phyloP scores from a whole-genome alignment of 1,284 basidiomycete genomes.

The Pisolithus thermaeus region DNA sequence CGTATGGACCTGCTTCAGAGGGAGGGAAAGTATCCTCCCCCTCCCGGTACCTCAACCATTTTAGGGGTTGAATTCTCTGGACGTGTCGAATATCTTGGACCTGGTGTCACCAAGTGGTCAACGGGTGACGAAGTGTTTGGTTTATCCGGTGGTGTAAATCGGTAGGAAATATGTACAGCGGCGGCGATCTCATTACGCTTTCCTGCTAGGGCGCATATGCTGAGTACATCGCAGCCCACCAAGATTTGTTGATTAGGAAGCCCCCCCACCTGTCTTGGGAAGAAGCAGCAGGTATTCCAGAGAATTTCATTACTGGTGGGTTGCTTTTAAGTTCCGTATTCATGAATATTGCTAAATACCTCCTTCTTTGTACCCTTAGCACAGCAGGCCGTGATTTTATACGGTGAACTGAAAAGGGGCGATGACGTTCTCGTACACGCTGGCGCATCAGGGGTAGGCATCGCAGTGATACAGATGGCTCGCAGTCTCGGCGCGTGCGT shows the following conservation, averaged over 20 bases:
- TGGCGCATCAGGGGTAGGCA: conserved; percentile 85
- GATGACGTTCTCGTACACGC: conserved; percentile 86
- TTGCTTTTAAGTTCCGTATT: not conserved
- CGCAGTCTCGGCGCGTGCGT: conserved; percentile 69
- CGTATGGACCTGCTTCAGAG: conserved; percentile 83
- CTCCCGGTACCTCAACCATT: conserved; percentile 71
- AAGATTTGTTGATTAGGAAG: conserved; percentile 72
- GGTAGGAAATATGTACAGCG: not conserved
- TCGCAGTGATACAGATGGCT: conserved; percentile 89
- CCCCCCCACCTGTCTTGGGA: conserved; percentile 73
- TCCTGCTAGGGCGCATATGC: conserved; percentile 79
- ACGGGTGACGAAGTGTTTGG: conserved; percentile 86
- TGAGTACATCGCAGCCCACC: conserved; percentile 73
- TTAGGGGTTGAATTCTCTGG: conserved; percentile 94
- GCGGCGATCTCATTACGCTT: conserved; percentile 5
- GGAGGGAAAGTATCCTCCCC: conserved; percentile 74
- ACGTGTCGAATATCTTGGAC: conserved; percentile 54
- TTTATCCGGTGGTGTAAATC: conserved; percentile 59
- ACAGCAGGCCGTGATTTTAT: conserved; percentile 74
- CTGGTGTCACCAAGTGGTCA: conserved; percentile 53
- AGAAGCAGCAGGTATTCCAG: conserved; percentile 82
- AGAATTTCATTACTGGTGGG: conserved; percentile 81
- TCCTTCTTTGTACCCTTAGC: conserved; percentile 37
- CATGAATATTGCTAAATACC: conserved; percentile 6
- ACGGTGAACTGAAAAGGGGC: conserved; percentile 63